These are phyloP conservation scores for Raffaelea arxii DNA, from an alignment of 2,329 filamentous ascomycete genomes.

Conservation along the genomic window DNA sequence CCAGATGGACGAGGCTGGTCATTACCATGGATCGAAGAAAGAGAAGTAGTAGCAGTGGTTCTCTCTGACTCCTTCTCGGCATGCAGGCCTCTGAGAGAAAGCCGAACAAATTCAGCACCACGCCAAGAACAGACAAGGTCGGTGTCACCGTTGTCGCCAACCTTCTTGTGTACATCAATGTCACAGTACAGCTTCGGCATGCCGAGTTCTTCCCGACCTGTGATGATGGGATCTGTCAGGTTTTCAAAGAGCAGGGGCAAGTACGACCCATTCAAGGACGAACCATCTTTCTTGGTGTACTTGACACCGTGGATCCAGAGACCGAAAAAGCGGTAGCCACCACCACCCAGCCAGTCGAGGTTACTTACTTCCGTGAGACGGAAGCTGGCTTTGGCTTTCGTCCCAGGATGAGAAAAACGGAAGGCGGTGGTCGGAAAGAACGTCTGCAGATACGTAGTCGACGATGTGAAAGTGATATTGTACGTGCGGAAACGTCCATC, in stretches of 20 bases:
- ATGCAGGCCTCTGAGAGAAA: slow-evolving; percentile 13
- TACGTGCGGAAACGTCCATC: slow-evolving; percentile 29
- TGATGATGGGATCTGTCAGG: slow-evolving; percentile 48
- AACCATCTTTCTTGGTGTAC: slow-evolving; percentile 40
- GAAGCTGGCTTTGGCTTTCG: slow-evolving; percentile 32
- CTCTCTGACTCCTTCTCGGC: slow-evolving; percentile 10
- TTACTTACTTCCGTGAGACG: slow-evolving; percentile 32
- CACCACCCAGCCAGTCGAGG: slow-evolving; percentile 52
- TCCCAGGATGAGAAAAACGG: slow-evolving; percentile 31
- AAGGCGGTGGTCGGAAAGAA: slow-evolving; percentile 33
- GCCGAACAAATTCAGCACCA: slow-evolving; percentile 19
- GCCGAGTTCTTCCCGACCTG: slow-evolving; percentile 50
- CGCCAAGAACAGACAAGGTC: slow-evolving; percentile 31
- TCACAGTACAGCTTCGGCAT: slow-evolving; percentile 50
- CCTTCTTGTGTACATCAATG: slow-evolving; percentile 33
- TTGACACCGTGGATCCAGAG: slow-evolving; percentile 54
- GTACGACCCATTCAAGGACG: slow-evolving; percentile 39
- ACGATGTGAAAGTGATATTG: slow-evolving; percentile 39
- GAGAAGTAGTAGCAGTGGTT: no score
- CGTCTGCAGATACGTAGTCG: slow-evolving; percentile 36
- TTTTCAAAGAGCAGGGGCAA: slow-evolving; percentile 49
- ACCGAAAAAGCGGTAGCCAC: slow-evolving; percentile 47
- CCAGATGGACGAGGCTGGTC: slow-evolving; percentile 17
- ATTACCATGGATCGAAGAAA: background rate
- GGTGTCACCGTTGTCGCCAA: slow-evolving; percentile 22